Percentiles rank a stretch among this genome's conserved stretches.
Evolutionary conservation across 768 basidiomycete species (phyloP).

Genomic region (Suillus lakei): DNA sequence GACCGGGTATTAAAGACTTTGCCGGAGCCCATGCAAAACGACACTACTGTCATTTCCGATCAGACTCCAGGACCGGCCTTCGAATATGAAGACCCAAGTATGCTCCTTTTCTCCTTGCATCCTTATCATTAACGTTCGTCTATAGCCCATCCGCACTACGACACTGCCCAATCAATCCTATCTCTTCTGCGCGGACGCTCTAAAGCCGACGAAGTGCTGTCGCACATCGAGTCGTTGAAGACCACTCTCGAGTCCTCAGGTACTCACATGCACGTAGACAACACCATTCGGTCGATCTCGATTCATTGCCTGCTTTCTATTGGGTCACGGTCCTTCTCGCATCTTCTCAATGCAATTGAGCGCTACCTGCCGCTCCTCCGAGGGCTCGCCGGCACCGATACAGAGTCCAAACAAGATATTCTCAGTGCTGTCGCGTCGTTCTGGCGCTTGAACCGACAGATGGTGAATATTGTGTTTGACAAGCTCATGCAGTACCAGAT

Average conservation of each 20-base stretch:
- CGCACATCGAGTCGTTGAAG: constrained; percentile 73
- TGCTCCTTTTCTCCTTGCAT: constrained; percentile 22
- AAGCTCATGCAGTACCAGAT: constrained; percentile 99
- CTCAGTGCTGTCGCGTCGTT: constrained; percentile 73
- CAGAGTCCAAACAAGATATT: constrained; percentile 71
- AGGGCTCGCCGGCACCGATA: constrained; percentile 55
- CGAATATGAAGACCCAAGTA: constrained; percentile 83
- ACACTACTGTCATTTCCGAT: constrained; percentile 63
- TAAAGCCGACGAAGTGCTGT: constrained; percentile 79
- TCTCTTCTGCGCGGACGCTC: constrained; percentile 82
- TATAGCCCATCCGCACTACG: constrained; percentile 76
- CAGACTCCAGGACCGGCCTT: constrained; percentile 81
- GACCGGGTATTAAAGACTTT: constrained; percentile 91
- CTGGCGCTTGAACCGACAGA: constrained; percentile 86
- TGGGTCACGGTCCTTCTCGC: constrained; percentile 95
- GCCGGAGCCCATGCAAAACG: constrained; percentile 78
- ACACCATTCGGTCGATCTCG: constrained; percentile 74
- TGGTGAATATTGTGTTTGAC: constrained; percentile 92
- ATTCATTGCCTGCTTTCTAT: constrained; percentile 90
- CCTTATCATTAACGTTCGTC: background rate
- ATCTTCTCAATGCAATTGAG: constrained; percentile 96
- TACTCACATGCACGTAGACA: constrained; percentile 61
- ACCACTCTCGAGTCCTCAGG: constrained; percentile 63
- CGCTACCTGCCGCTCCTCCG: constrained; percentile 85
- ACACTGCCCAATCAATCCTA: constrained; percentile 78